Evolutionary conservation across 164 flowering plant species (phyloP).

Genomic region (Vitis amurensis): DNA sequence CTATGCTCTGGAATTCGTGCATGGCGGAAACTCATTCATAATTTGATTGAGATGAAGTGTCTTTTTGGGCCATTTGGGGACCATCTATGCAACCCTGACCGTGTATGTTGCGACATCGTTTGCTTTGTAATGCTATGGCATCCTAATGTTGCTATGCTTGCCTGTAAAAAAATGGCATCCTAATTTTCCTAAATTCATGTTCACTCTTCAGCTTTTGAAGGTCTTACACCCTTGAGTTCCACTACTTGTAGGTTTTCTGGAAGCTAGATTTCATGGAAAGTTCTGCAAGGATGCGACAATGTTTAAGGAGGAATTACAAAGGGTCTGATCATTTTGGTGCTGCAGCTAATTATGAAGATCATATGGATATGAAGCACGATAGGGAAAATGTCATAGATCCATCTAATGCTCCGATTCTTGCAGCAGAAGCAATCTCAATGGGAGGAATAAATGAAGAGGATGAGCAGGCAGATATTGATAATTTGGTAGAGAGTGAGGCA

Average conservation of each 20-base stretch:
- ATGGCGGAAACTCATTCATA: constrained; percentile 92
- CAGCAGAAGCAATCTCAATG: constrained; percentile 82
- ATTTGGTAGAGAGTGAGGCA: constrained; percentile 30
- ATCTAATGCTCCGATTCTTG: constrained; percentile 62
- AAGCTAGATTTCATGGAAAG: constrained; percentile 92
- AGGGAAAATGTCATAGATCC: constrained; percentile 39
- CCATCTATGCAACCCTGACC: constrained; percentile 47
- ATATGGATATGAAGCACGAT: constrained; percentile 31
- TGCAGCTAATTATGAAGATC: constrained; percentile 85
- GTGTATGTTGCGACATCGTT: constrained; percentile 44
- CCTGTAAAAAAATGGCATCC: too few species aligned
- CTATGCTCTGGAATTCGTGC: constrained; percentile 61
- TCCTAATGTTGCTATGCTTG: too few species aligned
- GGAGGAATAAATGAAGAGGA: constrained; percentile 70
- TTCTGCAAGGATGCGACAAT: constrained; percentile 89
- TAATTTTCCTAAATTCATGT: not conserved
- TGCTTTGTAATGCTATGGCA: too few species aligned
- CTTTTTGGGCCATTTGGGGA: constrained; percentile 78
- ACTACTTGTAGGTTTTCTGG: constrained; percentile 72
- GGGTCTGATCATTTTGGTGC: constrained; percentile 92
- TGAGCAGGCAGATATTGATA: constrained; percentile 54
- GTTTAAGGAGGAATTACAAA: constrained; percentile 70
- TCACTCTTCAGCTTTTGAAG: not conserved
- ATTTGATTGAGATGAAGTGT: constrained; percentile 71
- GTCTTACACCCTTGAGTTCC: not conserved